Percentiles rank a stretch among this genome's conserved stretches.
phyloP scores from a whole-genome alignment of 805 yeast genomes.

The Kluyveromyces lactis region DNA sequence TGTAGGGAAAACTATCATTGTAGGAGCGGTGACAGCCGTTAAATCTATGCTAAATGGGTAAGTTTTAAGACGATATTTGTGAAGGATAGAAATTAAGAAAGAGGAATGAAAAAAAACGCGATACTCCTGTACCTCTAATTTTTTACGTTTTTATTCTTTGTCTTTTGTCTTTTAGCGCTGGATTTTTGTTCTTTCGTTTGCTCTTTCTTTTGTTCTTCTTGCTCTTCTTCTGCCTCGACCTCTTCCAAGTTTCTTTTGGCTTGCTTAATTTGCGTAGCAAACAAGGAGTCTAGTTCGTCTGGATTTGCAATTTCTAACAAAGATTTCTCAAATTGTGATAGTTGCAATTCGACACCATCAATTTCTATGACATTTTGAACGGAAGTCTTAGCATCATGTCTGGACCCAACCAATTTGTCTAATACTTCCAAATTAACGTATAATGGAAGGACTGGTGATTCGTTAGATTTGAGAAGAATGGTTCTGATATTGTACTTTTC shows the following conservation, averaged over 20 bases:
- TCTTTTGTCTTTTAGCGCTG: no score
- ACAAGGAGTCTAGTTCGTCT: constrained; percentile 51
- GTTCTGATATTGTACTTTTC: constrained; percentile 41
- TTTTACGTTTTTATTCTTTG: no score
- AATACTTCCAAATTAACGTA: constrained; percentile 51
- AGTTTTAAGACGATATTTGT: no score
- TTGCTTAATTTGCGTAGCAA: constrained; percentile 47
- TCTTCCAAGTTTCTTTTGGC: constrained; percentile 27
- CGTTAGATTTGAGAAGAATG: constrained; percentile 54
- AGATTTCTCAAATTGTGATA: constrained; percentile 62
- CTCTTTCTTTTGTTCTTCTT: no score
- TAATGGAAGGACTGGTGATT: constrained; percentile 80
- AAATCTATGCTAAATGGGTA: no score
- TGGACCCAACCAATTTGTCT: constrained; percentile 24
- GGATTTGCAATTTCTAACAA: constrained; percentile 80
- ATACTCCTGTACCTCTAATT: no score
- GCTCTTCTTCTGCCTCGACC: constrained; percentile 9
- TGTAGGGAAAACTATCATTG: no score
- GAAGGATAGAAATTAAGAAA: no score
- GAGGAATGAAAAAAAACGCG: no score
- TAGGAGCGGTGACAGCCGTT: no score
- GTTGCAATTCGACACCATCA: constrained; percentile 35
- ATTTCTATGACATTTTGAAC: constrained; percentile 24
- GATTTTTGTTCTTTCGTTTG: no score
- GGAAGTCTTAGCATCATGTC: constrained; percentile 14